Evolutionary conservation across 2,329 filamentous ascomycete species (phyloP).

Genomic region (Arthrinium phaeospermum): DNA sequence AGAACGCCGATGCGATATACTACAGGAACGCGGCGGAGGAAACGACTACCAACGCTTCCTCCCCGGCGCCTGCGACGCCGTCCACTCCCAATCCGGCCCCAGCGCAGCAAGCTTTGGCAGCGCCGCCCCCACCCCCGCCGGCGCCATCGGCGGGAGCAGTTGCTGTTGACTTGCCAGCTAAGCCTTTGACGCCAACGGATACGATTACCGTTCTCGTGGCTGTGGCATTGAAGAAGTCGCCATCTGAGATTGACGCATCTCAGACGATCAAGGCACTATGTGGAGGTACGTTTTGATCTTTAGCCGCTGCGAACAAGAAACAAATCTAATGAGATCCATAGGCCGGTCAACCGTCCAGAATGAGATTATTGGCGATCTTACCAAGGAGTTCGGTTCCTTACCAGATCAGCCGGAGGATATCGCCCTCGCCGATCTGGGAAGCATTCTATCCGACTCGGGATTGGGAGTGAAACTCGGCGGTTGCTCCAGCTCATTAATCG

Average conservation of each 20-base stretch:
- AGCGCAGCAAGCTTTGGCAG: not conserved
- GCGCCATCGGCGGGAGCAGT: not conserved
- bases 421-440: conserved; percentile 39
- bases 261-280: conserved; percentile 42
- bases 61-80: not conserved
- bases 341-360: conserved; percentile 51
- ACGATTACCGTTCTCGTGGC: conserved; percentile 38
- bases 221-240: conserved; percentile 36
- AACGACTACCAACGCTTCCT: not conserved
- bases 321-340: conserved; percentile 8
- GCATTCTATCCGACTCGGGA: conserved; percentile 37
- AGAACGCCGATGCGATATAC: conserved; percentile 32
- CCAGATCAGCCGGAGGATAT: conserved; percentile 48
- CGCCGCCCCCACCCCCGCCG: not conserved
- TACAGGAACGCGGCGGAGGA: conserved; percentile 26
- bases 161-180: not conserved
- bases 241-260: conserved; percentile 31
- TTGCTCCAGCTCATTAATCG: conserved; percentile 29
- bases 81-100: not conserved
- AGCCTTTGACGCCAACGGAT: conserved; percentile 29
- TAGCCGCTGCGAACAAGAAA: not conserved
- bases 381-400: conserved; percentile 45
- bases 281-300: conserved; percentile 29
- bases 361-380: conserved; percentile 49
- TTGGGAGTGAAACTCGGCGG: conserved; percentile 37